Conservation (phyloP, 1,284 basidiomycete species). For the Afroboletus lepidellus region DNA sequence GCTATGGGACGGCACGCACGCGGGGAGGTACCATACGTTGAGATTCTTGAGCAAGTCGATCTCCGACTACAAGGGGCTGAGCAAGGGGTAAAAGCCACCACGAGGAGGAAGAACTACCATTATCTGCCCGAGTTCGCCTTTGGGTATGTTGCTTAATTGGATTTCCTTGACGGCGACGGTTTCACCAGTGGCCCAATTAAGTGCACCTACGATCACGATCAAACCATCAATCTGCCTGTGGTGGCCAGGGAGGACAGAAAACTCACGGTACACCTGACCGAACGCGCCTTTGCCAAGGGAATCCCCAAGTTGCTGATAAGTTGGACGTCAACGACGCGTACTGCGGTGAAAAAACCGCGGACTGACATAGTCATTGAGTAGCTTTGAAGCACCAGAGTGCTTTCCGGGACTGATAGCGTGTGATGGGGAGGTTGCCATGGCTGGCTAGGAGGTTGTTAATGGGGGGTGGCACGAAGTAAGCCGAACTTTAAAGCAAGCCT, state of each 20-base stretch:
- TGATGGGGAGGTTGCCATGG: slow-evolving; percentile 45
- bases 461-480: neutral
- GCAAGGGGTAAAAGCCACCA: slow-evolving; percentile 6
- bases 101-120: slow-evolving; percentile 64
- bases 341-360: neutral
- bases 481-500: slow-evolving; percentile 11
- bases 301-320: slow-evolving; percentile 86
- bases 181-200: slow-evolving; percentile 96
- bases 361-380: slow-evolving; percentile 62
- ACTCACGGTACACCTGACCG: slow-evolving; percentile 90
- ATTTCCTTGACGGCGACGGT: slow-evolving; percentile 96
- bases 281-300: slow-evolving; percentile 93
- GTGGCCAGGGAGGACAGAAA: neutral
- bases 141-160: slow-evolving; percentile 89
- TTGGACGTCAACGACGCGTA: slow-evolving; percentile 10
- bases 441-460: slow-evolving; percentile 4
- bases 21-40: slow-evolving; percentile 53
- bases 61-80: slow-evolving; percentile 66
- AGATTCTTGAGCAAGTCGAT: slow-evolving; percentile 97
- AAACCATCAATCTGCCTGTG: slow-evolving; percentile 2
- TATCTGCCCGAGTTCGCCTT: slow-evolving; percentile 91
- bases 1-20: neutral
- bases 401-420: slow-evolving; percentile 39
- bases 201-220: slow-evolving; percentile 57
- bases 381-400: slow-evolving; percentile 42